Percentiles rank a stretch among this genome's conserved stretches.
Conservation (phyloP, 73 alveolate genomes). For the Tetrahymena elliotti region DNA sequence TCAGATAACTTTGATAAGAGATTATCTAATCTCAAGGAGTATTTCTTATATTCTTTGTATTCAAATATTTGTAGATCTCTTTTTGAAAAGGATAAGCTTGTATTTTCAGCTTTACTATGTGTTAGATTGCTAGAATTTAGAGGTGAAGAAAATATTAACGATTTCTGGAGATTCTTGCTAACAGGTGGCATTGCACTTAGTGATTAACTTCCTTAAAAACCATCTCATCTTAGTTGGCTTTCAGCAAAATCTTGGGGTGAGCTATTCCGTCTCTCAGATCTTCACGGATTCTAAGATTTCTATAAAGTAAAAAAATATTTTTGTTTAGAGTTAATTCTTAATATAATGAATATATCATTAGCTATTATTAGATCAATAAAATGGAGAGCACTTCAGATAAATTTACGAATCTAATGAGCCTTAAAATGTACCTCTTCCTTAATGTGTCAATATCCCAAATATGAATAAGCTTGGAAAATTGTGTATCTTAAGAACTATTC, state of each 20-base stretch:
- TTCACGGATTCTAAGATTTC: constrained; percentile 43
- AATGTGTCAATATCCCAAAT: constrained; percentile 53
- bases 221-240: constrained; percentile 92
- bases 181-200: constrained; percentile 99
- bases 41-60: constrained; percentile 83
- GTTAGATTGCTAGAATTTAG: constrained; percentile 78
- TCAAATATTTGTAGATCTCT: constrained; percentile 94
- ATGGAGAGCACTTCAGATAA: constrained; percentile 70
- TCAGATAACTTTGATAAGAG: constrained; percentile 87
- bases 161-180: constrained; percentile 91
- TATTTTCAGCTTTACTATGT: constrained; percentile 95
- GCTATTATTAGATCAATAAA: constrained; percentile 26
- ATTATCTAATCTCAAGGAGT: constrained; percentile 75
- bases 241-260: constrained; percentile 93
- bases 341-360: constrained; percentile 18
- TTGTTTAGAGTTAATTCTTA: constrained; percentile 11
- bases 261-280: constrained; percentile 59
- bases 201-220: constrained; percentile 92
- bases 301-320: constrained; percentile 33
- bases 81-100: constrained; percentile 97
- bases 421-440: constrained; percentile 79
- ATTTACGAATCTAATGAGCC: constrained; percentile 88
- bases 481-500: constrained; percentile 78
- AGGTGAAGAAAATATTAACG: constrained; percentile 71
- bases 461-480: constrained; percentile 75